Conservation (phyloP, 306 rosid genomes). For the Medicago ruthenica region DNA sequence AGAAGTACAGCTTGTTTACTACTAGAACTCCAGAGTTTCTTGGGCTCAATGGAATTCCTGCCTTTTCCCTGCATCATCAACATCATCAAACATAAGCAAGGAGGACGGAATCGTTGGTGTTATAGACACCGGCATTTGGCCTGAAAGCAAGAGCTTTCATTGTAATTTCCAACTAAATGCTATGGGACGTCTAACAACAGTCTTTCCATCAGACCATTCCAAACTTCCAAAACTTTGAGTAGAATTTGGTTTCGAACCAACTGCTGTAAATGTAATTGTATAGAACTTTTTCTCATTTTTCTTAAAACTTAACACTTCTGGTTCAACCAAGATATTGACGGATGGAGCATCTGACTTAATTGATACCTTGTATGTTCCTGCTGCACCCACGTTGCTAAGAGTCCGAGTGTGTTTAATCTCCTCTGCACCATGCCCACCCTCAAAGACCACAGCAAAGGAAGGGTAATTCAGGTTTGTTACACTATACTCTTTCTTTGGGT, state of each 20-base stretch:
- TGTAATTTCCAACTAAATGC: slow-evolving; percentile 22
- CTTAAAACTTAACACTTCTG: slow-evolving; percentile 59
- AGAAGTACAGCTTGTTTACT: not conserved
- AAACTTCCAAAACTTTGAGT: slow-evolving; percentile 60
- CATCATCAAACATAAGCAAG: not conserved
- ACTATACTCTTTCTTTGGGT: slow-evolving; percentile 51
- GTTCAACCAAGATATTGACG: slow-evolving; percentile 64
- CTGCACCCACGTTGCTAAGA: slow-evolving; percentile 67
- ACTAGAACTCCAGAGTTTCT: not conserved
- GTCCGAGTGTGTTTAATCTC: slow-evolving; percentile 55
- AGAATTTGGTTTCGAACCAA: slow-evolving; percentile 10
- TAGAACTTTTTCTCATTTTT: slow-evolving; percentile 69
- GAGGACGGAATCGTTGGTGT: not conserved
- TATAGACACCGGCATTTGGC: slow-evolving; percentile 43
- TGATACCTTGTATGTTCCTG: slow-evolving; percentile 60
- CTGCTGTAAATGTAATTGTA: slow-evolving; percentile 52
- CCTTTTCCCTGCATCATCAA: not conserved
- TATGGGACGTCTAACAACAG: slow-evolving; percentile 66
- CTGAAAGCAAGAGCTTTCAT: slow-evolving; percentile 62
- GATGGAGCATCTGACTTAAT: slow-evolving; percentile 37
- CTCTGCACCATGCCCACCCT: not conserved
- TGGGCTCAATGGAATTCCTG: not conserved
- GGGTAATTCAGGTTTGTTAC: slow-evolving; percentile 73
- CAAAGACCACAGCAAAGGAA: slow-evolving; percentile 65
- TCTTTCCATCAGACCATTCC: slow-evolving; percentile 79